Conservation (phyloP, 441 rosid genomes). For the Lepidium campestre region DNA sequence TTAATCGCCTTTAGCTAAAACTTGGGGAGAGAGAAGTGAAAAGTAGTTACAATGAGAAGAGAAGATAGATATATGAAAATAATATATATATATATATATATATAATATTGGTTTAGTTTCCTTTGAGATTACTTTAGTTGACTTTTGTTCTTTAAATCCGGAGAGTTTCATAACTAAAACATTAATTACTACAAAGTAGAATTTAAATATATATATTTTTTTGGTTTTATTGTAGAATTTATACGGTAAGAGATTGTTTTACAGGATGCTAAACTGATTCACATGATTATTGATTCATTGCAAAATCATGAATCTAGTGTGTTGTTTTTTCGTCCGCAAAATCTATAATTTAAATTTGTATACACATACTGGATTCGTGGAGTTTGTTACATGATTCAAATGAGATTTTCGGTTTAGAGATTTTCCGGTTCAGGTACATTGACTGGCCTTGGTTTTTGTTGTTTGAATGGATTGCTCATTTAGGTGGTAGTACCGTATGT, state of each 20-base stretch:
- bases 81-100: neutral
- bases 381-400: no score
- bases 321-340: no score
- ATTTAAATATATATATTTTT: neutral
- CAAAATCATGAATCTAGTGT: no score
- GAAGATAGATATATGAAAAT: neutral
- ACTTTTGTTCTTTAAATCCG: neutral
- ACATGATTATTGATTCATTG: neutral
- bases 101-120: neutral
- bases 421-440: no score
- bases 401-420: no score
- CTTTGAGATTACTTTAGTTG: constrained; percentile 8
- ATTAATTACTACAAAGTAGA: neutral
- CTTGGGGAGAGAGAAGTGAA: neutral
- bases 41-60: constrained; percentile 3
- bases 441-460: no score
- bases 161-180: constrained; percentile 1
- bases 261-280: neutral
- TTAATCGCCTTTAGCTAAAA: neutral
- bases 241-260: neutral
- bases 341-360: no score
- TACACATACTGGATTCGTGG: no score
- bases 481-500: no score
- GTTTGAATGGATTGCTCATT: no score
- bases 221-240: no score